A percentile compares a stretch with the other conserved stretches of the same genome.
phyloP scores from a whole-genome alignment of 345 rosid genomes.

The Arabidopsis thaliana region DNA sequence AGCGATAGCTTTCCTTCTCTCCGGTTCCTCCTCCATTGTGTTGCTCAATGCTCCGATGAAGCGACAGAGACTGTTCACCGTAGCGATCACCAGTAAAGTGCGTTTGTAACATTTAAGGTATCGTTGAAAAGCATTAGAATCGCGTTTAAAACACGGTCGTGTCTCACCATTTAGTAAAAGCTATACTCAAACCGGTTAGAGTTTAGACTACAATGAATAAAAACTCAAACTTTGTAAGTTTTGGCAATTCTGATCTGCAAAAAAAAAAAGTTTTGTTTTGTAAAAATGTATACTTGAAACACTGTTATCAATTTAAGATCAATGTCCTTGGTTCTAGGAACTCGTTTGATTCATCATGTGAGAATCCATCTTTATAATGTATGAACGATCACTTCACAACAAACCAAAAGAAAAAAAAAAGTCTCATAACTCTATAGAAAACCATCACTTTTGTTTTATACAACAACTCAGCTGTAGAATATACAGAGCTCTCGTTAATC shows the following conservation, averaged over 20 bases:
- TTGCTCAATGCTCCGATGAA: conserved; percentile 25
- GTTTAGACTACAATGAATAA: no score
- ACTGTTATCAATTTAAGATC: no score
- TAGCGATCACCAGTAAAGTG: conserved; percentile 2
- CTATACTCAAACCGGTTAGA: background rate
- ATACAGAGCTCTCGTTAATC: background rate
- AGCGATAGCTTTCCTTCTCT: conserved; percentile 58
- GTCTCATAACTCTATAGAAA: background rate
- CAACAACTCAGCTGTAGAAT: no score
- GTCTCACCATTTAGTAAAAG: background rate
- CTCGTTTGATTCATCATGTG: no score
- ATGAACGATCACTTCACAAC: no score
- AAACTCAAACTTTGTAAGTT: no score
- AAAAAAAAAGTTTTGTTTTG: no score
- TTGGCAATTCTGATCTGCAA: no score
- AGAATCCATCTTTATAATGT: no score
- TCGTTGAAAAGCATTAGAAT: background rate
- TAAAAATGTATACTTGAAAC: no score
- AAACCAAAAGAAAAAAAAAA: background rate
- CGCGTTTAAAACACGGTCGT: conserved; percentile 17
- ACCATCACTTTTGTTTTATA: no score
- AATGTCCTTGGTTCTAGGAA: no score
- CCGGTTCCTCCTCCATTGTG: conserved; percentile 35
- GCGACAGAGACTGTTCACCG: background rate
- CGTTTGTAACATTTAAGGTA: background rate